Evolutionary conservation across 1,284 basidiomycete genomes (phyloP), one percentile per base, ranked within the genome.

Genomic region (Malassezia japonica): DNA sequence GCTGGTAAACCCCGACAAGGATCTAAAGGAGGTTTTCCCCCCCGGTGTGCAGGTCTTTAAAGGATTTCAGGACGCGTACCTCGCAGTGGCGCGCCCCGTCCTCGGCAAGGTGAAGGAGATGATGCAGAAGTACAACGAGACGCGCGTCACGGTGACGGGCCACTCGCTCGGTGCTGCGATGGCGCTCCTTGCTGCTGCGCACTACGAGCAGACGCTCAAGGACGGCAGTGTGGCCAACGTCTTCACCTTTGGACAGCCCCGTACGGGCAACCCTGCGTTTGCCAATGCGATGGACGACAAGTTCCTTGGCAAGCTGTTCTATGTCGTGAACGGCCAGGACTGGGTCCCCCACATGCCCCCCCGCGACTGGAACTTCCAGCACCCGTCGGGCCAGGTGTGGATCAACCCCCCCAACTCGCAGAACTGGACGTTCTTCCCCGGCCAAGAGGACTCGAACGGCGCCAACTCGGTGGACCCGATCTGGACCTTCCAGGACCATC

Each of bases 101-200:
- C 32, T 33, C n/a, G 15, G 6, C n/a, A 33, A 33, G 12, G 32
- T 33, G 3, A 13, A n/a, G 2, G 32, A 33, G 32, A 6, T 13
- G 6, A n/a, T 13, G 16, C 29, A 45, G 21, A 21, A 21, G 4
- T 42, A 61, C 44, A 57, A 58, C 3, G 57, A 54, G 13, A 33
- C 56, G 4, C 18, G 41, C 16, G 56, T 67, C 6, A 47, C 64
- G 15, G 55, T 59, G 23, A 51, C 57, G 1, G 62, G 65, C 15
- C 65, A 67, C 52, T 65, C 63, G 24, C 60, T 67, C 20, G 65
- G 65, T 25, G 65, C 61, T 6, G 45, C 59, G 12, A 60, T 67
- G 45, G 48, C 59, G 18, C 50, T 60, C 16, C 36, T 67, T 16
- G 65, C 65, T 16, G 60, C 59, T 7, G 59, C 60, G n/a, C 60